These are phyloP conservation scores for Globomyces pollinis-pini DNA, from an alignment of 192 early-diverging fungal species.

Conservation along the genomic window DNA sequence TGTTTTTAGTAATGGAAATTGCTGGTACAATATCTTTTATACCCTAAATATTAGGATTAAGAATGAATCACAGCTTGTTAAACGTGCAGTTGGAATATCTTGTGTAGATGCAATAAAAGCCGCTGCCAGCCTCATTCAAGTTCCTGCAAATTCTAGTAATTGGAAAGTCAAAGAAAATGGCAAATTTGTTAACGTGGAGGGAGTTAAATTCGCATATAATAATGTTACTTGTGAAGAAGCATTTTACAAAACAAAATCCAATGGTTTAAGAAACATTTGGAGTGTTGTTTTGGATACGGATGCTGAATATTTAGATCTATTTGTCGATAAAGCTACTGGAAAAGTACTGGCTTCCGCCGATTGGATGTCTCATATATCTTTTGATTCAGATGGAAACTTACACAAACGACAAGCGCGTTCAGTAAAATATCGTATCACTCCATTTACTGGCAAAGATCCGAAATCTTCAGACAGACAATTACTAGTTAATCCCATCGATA, in stretches of 20 bases:
- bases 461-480: neutral
- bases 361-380: slow-evolving; percentile 3
- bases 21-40: slow-evolving; percentile 6
- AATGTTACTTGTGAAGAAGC: slow-evolving; percentile 6
- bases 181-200: neutral
- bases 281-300: neutral
- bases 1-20: neutral
- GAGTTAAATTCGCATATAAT: neutral
- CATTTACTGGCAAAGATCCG: neutral
- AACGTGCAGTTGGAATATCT: neutral
- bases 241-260: neutral
- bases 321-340: slow-evolving; percentile 3
- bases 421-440: neutral
- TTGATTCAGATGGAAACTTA: neutral
- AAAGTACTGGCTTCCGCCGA: slow-evolving; percentile 1
- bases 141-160: neutral
- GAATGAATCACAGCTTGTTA: neutral
- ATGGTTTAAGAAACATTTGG: neutral
- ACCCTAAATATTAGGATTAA: too few species aligned
- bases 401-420: neutral
- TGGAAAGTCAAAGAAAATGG: neutral
- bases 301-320: neutral
- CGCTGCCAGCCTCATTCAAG: neutral
- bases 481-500: slow-evolving; percentile 10
- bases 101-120: neutral